Percentiles rank a stretch among this genome's conserved stretches.
phyloP scores from a whole-genome alignment of 768 basidiomycete genomes.

The Phanerochaete sordida region DNA sequence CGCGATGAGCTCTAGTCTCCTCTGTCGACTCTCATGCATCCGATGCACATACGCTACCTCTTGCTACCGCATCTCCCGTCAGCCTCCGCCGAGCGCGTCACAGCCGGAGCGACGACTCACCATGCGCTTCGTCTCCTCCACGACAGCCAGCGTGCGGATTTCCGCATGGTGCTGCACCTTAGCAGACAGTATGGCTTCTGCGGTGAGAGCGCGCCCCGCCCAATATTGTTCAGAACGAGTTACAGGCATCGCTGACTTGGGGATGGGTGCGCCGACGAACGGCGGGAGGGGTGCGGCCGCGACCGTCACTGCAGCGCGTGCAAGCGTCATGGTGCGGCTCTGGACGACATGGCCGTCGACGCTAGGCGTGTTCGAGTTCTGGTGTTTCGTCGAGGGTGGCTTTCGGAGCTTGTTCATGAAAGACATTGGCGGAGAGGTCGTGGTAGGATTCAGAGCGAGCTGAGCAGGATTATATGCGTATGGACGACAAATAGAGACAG shows the following conservation, averaged over 20 bases:
- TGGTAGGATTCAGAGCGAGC: background rate
- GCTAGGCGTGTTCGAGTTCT: background rate
- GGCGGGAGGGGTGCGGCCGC: background rate
- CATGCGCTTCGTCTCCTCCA: conserved; percentile 43
- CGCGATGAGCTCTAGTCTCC: conserved; percentile 47
- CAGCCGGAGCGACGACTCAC: conserved; percentile 39
- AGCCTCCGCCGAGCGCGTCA: no score
- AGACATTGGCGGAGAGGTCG: background rate
- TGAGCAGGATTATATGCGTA: no score
- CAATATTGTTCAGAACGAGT: conserved; percentile 52
- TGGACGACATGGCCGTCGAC: background rate
- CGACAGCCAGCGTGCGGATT: conserved; percentile 36
- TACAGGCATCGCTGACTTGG: conserved; percentile 1
- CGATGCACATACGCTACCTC: conserved; percentile 37
- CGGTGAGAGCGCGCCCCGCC: conserved; percentile 62
- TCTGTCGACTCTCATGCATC: conserved; percentile 45
- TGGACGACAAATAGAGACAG: no score
- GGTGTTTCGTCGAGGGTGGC: background rate
- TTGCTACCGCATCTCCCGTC: conserved; percentile 28
- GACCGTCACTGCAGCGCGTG: conserved; percentile 2
- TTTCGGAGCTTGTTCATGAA: conserved; percentile 13
- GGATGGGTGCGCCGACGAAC: background rate
- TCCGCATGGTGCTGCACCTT: conserved; percentile 48
- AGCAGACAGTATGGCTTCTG: conserved; percentile 57
- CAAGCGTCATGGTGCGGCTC: conserved; percentile 18